Evolutionary conservation across 2,329 filamentous ascomycete species (phyloP).

Genomic region (Cordyceps farinosa): DNA sequence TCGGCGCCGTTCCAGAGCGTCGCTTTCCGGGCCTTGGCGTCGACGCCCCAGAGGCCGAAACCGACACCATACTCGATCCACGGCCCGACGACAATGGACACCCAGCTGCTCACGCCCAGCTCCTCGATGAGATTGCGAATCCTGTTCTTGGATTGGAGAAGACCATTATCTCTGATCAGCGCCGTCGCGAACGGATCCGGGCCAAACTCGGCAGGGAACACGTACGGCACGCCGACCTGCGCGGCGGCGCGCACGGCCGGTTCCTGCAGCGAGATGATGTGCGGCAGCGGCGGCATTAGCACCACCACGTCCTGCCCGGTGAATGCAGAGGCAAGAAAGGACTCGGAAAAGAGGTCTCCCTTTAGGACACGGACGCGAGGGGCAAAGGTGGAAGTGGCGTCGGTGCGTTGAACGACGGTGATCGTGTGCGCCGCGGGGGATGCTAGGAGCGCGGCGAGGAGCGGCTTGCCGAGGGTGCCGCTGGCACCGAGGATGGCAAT

Average conservation of each 20-base stretch:
- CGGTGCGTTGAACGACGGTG: slow-evolving; percentile 46
- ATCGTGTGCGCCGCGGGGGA: slow-evolving; percentile 42
- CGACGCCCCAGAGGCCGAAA: slow-evolving; percentile 30
- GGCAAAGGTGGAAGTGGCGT: slow-evolving; percentile 40
- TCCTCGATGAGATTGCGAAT: slow-evolving; percentile 28
- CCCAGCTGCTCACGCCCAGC: slow-evolving; percentile 29
- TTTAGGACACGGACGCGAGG: slow-evolving; percentile 34
- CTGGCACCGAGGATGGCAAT: slow-evolving; percentile 31
- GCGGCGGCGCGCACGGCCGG: slow-evolving; percentile 32
- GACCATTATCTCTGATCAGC: slow-evolving; percentile 23
- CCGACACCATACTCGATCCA: slow-evolving; percentile 33
- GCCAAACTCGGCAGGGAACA: slow-evolving; percentile 33
- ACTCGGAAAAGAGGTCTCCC: slow-evolving; percentile 46
- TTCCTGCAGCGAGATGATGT: slow-evolving; percentile 25
- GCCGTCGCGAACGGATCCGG: slow-evolving; percentile 26
- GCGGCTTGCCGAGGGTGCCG: slow-evolving; percentile 37
- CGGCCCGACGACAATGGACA: slow-evolving; percentile 28
- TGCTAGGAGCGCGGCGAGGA: slow-evolving; percentile 37
- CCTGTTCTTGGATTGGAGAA: slow-evolving; percentile 26
- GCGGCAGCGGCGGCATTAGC: slow-evolving; percentile 21
- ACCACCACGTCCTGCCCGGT: slow-evolving; percentile 34
- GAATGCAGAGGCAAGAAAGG: slow-evolving; percentile 28
- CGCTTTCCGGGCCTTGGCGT: slow-evolving; percentile 29
- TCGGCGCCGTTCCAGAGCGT: slow-evolving; percentile 31
- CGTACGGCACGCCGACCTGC: slow-evolving; percentile 28